These are phyloP conservation scores for Triadica sebifera DNA, from an alignment of 345 rosid genomes.

Conservation along the genomic window DNA sequence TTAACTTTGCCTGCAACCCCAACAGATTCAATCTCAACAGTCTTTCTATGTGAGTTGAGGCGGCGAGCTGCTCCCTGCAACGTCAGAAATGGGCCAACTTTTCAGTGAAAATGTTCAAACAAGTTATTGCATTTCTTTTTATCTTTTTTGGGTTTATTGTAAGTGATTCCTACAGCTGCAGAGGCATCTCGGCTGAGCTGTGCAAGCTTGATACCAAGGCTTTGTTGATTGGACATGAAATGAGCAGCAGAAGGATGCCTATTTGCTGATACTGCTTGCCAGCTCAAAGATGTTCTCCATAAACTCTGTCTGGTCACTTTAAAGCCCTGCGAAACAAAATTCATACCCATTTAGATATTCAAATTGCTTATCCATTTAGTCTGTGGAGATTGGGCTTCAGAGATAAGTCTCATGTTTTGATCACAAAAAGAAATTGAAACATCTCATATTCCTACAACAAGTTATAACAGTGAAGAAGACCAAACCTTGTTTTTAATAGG, in stretches of 20 bases:
- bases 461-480: neutral
- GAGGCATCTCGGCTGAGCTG: slow-evolving; percentile 27
- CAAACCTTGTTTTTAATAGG: slow-evolving; percentile 19
- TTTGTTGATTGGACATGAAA: slow-evolving; percentile 26
- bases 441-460: neutral
- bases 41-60: slow-evolving; percentile 7
- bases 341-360: neutral
- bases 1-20: slow-evolving; percentile 40
- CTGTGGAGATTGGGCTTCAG: neutral
- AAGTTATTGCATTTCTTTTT: neutral
- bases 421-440: neutral
- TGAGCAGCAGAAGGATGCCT: slow-evolving; percentile 13
- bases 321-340: slow-evolving; percentile 14
- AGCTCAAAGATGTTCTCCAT: slow-evolving; percentile 19
- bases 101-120: neutral
- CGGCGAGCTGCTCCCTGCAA: slow-evolving; percentile 19
- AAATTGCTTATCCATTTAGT: neutral
- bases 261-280: slow-evolving; percentile 17
- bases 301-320: slow-evolving; percentile 17
- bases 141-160: neutral
- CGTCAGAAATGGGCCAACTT: neutral
- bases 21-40: slow-evolving; percentile 33
- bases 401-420: neutral
- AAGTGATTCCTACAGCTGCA: slow-evolving; percentile 11
- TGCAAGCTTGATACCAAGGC: slow-evolving; percentile 25